Percentiles rank a stretch among this genome's conserved stretches.
phyloP scores from a whole-genome alignment of 2,329 filamentous ascomycete species.

The Paecilomyces fulvus region DNA sequence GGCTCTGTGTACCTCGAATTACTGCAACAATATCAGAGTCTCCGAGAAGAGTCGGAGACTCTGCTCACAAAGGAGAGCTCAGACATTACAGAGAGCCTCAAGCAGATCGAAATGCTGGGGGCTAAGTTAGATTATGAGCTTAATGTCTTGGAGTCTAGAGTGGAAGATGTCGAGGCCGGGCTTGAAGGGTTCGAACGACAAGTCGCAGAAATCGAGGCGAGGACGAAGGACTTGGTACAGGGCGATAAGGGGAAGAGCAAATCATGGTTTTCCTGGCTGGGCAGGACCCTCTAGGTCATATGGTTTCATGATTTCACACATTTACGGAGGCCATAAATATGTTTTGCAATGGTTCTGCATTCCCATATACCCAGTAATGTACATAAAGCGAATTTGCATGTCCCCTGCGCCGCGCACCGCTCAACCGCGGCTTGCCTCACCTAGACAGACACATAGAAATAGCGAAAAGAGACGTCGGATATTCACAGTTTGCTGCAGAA shows the following conservation, averaged over 20 bases:
- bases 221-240: slow-evolving; percentile 54
- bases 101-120: slow-evolving; percentile 70
- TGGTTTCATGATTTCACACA: neutral
- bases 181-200: slow-evolving; percentile 71
- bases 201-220: slow-evolving; percentile 60
- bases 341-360: neutral
- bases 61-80: slow-evolving; percentile 61
- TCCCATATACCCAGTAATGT: slow-evolving; percentile 4
- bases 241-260: slow-evolving; percentile 56
- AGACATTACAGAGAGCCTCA: slow-evolving; percentile 60
- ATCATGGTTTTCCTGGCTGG: slow-evolving; percentile 53
- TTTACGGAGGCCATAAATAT: neutral
- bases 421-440: neutral
- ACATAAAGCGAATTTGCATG: neutral
- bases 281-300: slow-evolving; percentile 17
- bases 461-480: neutral
- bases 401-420: neutral
- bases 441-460: neutral
- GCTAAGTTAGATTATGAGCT: slow-evolving; percentile 92
- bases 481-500: neutral
- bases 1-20: slow-evolving; percentile 61
- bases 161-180: slow-evolving; percentile 79
- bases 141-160: slow-evolving; percentile 65
- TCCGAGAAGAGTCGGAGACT: slow-evolving; percentile 60
- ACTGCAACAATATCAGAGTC: slow-evolving; percentile 59